These are phyloP conservation scores for Coniella vitis DNA, from an alignment of 2,329 filamentous ascomycete species.

Conservation along the genomic window DNA sequence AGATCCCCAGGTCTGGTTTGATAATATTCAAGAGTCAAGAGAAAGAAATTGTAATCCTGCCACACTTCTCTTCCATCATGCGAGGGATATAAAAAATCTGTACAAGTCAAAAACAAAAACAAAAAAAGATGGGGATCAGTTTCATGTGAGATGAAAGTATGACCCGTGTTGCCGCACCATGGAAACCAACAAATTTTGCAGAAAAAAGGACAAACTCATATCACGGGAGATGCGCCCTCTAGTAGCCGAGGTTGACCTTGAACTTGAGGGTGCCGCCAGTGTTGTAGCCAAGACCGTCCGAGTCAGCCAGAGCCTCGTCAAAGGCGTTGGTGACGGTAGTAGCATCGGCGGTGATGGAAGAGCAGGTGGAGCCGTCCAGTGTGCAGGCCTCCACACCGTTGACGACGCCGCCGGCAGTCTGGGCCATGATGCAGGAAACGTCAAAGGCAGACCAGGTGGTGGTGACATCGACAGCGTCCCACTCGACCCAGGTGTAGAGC, in stretches of 20 bases:
- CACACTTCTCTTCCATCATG: too few relatives aligned
- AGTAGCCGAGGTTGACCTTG: slow-evolving; percentile 12
- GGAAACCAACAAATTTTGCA: not conserved
- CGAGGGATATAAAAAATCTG: too few relatives aligned
- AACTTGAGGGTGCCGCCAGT: slow-evolving; percentile 11
- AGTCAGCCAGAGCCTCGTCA: slow-evolving; percentile 26
- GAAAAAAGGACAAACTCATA: not conserved
- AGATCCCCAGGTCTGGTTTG: too few relatives aligned
- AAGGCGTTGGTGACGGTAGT: slow-evolving; percentile 26
- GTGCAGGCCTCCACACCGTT: slow-evolving; percentile 34
- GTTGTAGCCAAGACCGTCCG: slow-evolving; percentile 26
- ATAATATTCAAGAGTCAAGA: too few relatives aligned
- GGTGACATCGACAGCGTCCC: slow-evolving; percentile 38
- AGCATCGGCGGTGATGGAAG: slow-evolving; percentile 26
- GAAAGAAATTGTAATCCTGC: too few relatives aligned
- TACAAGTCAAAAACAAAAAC: too few relatives aligned
- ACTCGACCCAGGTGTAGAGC: slow-evolving; percentile 43
- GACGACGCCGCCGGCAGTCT: slow-evolving; percentile 29
- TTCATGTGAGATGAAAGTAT: too few relatives aligned
- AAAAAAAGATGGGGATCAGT: too few relatives aligned
- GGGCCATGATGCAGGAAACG: slow-evolving; percentile 41
- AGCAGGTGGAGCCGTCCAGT: slow-evolving; percentile 23
- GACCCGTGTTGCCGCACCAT: not conserved
- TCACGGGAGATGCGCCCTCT: not conserved
- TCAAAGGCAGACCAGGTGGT: slow-evolving; percentile 43